A percentile compares a stretch with the other conserved stretches of the same genome.
Evolutionary conservation across 148 eudicot species (phyloP).

Genomic region (Drosera capensis): DNA sequence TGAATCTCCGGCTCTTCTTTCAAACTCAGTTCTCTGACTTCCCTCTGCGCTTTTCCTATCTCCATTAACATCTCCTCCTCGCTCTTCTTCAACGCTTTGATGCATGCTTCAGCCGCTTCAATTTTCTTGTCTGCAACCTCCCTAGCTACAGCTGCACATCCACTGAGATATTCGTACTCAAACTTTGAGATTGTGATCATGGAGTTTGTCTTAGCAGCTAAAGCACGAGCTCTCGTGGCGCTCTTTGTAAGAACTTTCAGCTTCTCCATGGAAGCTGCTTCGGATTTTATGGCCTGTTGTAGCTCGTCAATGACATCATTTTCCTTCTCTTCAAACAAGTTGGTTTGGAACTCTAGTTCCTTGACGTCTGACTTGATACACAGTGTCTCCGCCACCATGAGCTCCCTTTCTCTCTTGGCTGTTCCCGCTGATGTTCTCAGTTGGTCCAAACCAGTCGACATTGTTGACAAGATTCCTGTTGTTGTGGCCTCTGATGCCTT

Average conservation of each 20-base stretch:
- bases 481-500: slow-evolving; percentile 40
- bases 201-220: slow-evolving; percentile 23
- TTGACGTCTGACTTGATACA: slow-evolving; percentile 23
- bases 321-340: slow-evolving; percentile 31
- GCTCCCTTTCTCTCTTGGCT: slow-evolving; percentile 27
- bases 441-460: slow-evolving; percentile 32
- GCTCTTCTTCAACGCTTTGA: slow-evolving; percentile 49
- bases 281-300: slow-evolving; percentile 34
- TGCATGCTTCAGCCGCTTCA: slow-evolving; percentile 73
- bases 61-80: slow-evolving; percentile 45
- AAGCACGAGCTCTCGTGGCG: slow-evolving; percentile 39
- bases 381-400: slow-evolving; percentile 27
- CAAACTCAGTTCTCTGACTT: slow-evolving; percentile 19
- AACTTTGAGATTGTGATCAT: slow-evolving; percentile 60
- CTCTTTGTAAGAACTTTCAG: slow-evolving; percentile 32
- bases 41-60: slow-evolving; percentile 17
- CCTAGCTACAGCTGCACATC: slow-evolving; percentile 38
- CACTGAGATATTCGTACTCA: slow-evolving; percentile 68
- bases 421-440: slow-evolving; percentile 28
- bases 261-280: slow-evolving; percentile 45
- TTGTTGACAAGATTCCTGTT: slow-evolving; percentile 26
- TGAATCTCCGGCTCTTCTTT: slow-evolving; percentile 31
- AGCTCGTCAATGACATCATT: slow-evolving; percentile 45
- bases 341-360: slow-evolving; percentile 34
- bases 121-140: slow-evolving; percentile 73